A percentile compares a stretch with the other conserved stretches of the same genome.
Evolutionary conservation across 176 grass and related monocot species (phyloP).

Genomic region (Musa troglodytarum): DNA sequence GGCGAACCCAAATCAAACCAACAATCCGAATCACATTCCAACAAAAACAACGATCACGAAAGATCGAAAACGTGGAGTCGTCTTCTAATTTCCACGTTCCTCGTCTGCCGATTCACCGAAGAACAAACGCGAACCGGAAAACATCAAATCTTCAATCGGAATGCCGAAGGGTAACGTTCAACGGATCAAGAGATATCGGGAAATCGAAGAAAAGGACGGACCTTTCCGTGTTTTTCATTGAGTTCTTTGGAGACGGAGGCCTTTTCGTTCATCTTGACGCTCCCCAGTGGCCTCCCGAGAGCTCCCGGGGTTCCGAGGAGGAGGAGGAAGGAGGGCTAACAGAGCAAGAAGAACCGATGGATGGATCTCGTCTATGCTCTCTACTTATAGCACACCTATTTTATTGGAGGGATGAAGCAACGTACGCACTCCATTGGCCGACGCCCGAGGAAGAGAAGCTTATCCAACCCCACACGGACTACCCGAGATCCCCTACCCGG

Average conservation of each 20-base stretch:
- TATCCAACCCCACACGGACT: no score
- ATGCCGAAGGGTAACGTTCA: not conserved
- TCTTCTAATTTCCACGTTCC: not conserved
- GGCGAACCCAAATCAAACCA: not conserved
- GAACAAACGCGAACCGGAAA: not conserved
- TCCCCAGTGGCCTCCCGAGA: not conserved
- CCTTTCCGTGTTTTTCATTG: slow-evolving; percentile 13
- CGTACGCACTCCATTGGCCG: no score
- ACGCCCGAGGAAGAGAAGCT: no score
- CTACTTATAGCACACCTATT: no score
- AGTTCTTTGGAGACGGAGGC: slow-evolving; percentile 18
- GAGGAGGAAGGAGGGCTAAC: not conserved
- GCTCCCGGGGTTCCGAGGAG: not conserved
- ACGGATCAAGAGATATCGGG: not conserved
- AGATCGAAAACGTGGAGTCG: not conserved
- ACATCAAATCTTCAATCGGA: not conserved
- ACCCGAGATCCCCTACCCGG: no score
- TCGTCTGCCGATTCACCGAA: not conserved
- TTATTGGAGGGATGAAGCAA: no score
- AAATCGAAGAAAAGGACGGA: not conserved
- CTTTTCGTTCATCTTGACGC: slow-evolving; percentile 16
- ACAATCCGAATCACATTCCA: not conserved
- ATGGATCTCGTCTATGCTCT: no score
- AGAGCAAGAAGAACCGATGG: not conserved
- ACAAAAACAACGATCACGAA: not conserved